Evolutionary conservation across 345 rosid species (phyloP), one percentile per base, ranked within the genome.

Genomic region (Syzygium grande): DNA sequence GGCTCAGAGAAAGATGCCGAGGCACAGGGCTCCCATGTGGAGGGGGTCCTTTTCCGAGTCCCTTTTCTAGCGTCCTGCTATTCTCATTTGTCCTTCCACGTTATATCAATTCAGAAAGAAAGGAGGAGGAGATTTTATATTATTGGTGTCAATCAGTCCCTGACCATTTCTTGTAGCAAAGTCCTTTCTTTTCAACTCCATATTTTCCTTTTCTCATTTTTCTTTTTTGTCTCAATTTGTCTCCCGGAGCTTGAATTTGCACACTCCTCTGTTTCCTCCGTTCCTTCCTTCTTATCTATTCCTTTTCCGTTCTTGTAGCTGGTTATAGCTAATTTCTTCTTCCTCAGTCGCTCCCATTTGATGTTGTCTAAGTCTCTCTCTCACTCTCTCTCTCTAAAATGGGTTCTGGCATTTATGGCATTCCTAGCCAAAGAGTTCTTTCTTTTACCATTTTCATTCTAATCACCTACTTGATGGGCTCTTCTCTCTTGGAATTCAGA

Each of bases 81-180:
- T 87, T 84, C 90, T 90, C 80, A 51, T 89, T 73, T 91, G 92
- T 89, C 93, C 88, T 90, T 90, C 89, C 53, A 86, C 88, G 94
- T 90, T 91, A 92, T 87, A 90, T 92, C 95, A 89, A 90, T 85
- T 91, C 94, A 87, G 38, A 84, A 87, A 85, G 46, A 30, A 83
- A 13, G 88, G 15, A 85, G 65, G 86, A 23, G 27, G 80, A 73
- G 49, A 73, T 73, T 73, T 34, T 73, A 73, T 38, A 73, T 73
- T 73, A 73, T 38, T 19, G 38, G 84, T 87, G 88, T 87, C 91
- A 79, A 86, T 92, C 93, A 88, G 87, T 89, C 93, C 11, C 80
- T 73, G 49, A 73, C 80, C 25, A 34, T 19, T 21, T 73, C 49
- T 73, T 38, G 80, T 10, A 34, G 80, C 80, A 9, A 73, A 19